Percentiles rank a stretch among this genome's conserved stretches.
phyloP scores from a whole-genome alignment of 2,329 filamentous ascomycete species.

The Xylaria multiplex region DNA sequence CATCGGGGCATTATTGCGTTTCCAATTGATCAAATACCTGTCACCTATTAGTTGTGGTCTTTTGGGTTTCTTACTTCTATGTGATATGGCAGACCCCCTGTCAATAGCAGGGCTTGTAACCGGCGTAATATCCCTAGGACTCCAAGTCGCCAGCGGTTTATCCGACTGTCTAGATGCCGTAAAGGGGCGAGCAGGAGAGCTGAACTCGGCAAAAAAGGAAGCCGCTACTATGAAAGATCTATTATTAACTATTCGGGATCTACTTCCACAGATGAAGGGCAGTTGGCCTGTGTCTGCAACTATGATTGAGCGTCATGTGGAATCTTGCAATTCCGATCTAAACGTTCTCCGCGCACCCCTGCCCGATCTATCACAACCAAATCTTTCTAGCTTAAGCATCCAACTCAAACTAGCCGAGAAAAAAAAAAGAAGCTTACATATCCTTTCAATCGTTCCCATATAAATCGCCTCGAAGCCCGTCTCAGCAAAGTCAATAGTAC shows the following conservation, averaged over 20 bases:
- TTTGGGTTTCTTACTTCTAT: background rate
- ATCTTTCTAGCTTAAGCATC: slow-evolving; percentile 1
- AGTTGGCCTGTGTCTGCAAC: slow-evolving; percentile 9
- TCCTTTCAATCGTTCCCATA: slow-evolving; percentile 26
- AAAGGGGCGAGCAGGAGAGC: slow-evolving; percentile 28
- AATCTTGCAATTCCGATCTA: slow-evolving; percentile 20
- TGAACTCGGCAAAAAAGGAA: slow-evolving; percentile 11
- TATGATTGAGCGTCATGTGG: slow-evolving; percentile 16
- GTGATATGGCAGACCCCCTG: slow-evolving; percentile 33
- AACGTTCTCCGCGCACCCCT: slow-evolving; percentile 7
- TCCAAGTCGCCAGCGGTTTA: slow-evolving; percentile 33
- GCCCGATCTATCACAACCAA: slow-evolving; percentile 14
- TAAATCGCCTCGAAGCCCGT: slow-evolving; percentile 13
- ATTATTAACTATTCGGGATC: slow-evolving; percentile 16
- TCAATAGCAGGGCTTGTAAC: slow-evolving; percentile 31
- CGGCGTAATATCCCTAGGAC: slow-evolving; percentile 35
- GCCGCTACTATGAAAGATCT: slow-evolving; percentile 13
- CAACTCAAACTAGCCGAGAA: slow-evolving; percentile 11
- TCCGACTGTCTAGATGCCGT: slow-evolving; percentile 32
- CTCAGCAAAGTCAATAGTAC: slow-evolving; percentile 22
- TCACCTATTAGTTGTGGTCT: no score
- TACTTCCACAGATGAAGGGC: slow-evolving; percentile 2
- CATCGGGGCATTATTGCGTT: background rate
- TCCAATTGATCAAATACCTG: background rate
- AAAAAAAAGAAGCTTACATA: slow-evolving; percentile 28